Conservation (phyloP, 352 stramenopile species). For the Globisporangium splendens region DNA sequence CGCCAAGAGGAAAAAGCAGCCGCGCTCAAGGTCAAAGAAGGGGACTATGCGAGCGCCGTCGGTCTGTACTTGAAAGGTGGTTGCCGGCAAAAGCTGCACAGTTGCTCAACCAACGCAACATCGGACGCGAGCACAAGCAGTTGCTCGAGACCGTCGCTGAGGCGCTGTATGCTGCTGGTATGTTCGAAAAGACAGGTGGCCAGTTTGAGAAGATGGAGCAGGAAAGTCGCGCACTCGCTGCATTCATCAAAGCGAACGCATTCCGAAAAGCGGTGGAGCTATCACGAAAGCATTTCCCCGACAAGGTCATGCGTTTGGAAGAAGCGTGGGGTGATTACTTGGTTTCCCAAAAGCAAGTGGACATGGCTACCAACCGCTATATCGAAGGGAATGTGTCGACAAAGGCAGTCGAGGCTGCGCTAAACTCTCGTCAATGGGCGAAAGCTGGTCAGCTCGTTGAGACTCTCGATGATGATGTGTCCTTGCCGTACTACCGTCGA, state of each 20-base stretch:
- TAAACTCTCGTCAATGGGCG: conserved; percentile 92
- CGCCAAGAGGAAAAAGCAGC: conserved; percentile 92
- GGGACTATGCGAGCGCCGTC: conserved; percentile 87
- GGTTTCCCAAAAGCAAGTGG: conserved; percentile 91
- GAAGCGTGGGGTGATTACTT: conserved; percentile 93
- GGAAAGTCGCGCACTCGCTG: conserved; percentile 83
- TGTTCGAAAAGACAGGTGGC: conserved; percentile 93
- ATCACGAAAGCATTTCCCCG: conserved; percentile 87
- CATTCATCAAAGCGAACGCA: conserved; percentile 91
- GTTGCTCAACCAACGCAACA: conserved; percentile 84
- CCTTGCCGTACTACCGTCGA: conserved; percentile 87
- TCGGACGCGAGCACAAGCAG: conserved; percentile 82
- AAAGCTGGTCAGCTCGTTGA: conserved; percentile 92
- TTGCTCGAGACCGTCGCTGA: conserved; percentile 89
- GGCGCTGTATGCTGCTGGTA: conserved; percentile 83
- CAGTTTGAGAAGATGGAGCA: conserved; percentile 94
- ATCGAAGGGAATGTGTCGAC: conserved; percentile 92
- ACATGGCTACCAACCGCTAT: conserved; percentile 97
- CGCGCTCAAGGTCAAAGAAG: conserved; percentile 89
- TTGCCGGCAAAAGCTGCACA: conserved; percentile 87
- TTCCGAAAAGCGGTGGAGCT: conserved; percentile 93
- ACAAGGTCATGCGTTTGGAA: conserved; percentile 89
- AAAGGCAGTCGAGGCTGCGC: conserved; percentile 91
- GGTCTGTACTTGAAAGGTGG: conserved; percentile 93
- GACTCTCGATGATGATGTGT: conserved; percentile 86